Evolutionary conservation across 208 protist species (phyloP).

Genomic region (Leishmania tarentolae): DNA sequence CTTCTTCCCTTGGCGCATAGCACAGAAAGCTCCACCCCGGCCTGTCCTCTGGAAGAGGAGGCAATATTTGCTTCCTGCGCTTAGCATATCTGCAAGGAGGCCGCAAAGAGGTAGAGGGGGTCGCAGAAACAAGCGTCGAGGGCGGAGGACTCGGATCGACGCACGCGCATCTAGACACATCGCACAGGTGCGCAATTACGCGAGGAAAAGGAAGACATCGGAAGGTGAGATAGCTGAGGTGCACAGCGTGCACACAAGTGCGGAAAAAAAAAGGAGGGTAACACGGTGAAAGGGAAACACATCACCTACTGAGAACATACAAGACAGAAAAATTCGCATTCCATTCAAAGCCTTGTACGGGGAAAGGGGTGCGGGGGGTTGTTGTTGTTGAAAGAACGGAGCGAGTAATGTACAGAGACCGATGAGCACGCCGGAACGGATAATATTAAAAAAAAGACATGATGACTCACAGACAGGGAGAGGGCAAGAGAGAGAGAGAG

Average conservation of each 20-base stretch:
- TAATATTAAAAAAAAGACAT: not conserved
- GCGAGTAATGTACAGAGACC: not conserved
- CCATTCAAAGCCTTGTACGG: not conserved
- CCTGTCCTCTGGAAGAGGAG: not conserved
- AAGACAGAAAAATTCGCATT: not conserved
- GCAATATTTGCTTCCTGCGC: not conserved
- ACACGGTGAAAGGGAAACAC: not conserved
- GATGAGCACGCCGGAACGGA: not conserved
- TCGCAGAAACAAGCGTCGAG: not conserved
- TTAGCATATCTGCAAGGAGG: not conserved
- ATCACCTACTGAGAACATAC: not conserved
- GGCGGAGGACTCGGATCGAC: not conserved
- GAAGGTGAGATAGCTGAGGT: too few relatives aligned
- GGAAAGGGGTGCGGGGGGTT: slow-evolving; percentile 10
- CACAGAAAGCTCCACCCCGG: not conserved
- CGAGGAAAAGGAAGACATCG: too few relatives aligned
- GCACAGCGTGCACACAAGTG: too few relatives aligned
- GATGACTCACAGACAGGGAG: too few relatives aligned
- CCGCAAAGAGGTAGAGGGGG: not conserved
- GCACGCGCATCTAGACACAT: not conserved
- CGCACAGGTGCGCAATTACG: not conserved
- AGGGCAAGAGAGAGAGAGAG: not conserved
- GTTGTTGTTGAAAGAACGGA: not conserved
- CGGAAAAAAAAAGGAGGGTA: too few relatives aligned
- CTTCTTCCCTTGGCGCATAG: not conserved